Conservation (phyloP, 306 rosid species). For the Hippophae rhamnoides region DNA sequence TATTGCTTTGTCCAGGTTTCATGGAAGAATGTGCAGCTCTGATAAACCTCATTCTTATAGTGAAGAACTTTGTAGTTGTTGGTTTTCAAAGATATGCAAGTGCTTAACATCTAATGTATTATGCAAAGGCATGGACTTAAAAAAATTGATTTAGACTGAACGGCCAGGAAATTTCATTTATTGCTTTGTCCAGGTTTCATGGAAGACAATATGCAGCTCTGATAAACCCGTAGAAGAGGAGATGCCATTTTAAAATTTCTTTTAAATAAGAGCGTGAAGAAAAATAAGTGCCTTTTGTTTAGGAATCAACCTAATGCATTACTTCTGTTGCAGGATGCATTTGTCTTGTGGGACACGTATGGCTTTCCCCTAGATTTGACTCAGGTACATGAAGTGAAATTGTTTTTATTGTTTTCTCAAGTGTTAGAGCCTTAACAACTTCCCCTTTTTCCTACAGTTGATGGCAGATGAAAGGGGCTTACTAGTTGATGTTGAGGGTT, state of each 20-base stretch:
- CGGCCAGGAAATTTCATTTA: too few species aligned
- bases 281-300: background rate
- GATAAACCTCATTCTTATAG: too few species aligned
- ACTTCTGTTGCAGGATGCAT: conserved; percentile 65
- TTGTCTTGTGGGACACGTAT: conserved; percentile 90
- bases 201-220: too few species aligned
- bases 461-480: conserved; percentile 95
- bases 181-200: too few species aligned
- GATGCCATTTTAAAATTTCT: background rate
- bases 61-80: too few species aligned
- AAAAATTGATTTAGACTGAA: too few species aligned
- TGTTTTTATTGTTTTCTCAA: conserved; percentile 5
- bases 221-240: background rate
- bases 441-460: conserved; percentile 39
- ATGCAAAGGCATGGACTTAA: too few species aligned
- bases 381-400: conserved; percentile 45
- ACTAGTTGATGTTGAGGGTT: conserved; percentile 69
- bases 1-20: too few species aligned
- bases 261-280: background rate
- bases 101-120: too few species aligned
- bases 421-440: conserved; percentile 11
- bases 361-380: conserved; percentile 97
- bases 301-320: conserved; percentile 5
- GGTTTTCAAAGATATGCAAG: too few species aligned
- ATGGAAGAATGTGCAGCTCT: too few species aligned